phyloP scores from a whole-genome alignment of 179 eudicot species.

The Patellifolia procumbens region DNA sequence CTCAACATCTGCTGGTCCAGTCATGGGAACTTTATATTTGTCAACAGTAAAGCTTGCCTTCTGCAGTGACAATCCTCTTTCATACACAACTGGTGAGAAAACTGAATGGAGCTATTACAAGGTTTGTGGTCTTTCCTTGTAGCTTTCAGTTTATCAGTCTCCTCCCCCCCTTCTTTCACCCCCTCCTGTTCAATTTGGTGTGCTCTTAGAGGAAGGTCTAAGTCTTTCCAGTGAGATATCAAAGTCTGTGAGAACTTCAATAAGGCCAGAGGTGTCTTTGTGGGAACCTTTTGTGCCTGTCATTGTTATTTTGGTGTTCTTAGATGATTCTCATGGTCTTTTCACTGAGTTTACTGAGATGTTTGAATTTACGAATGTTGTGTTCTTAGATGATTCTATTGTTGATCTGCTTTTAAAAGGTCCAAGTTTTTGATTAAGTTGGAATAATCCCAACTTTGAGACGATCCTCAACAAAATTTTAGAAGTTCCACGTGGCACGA shows the following conservation, averaged over 20 bases:
- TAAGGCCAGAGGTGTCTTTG: background rate
- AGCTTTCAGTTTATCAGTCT: too few relatives aligned
- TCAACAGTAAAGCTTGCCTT: constrained; percentile 52
- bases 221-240: background rate
- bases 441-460: too few relatives aligned
- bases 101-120: constrained; percentile 56
- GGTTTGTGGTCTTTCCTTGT: constrained; percentile 27
- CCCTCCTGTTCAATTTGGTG: background rate
- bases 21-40: constrained; percentile 49
- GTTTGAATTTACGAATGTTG: background rate
- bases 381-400: background rate
- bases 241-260: background rate
- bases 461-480: too few relatives aligned
- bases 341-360: background rate
- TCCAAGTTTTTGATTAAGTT: background rate
- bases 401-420: background rate
- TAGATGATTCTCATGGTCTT: background rate
- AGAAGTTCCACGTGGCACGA: too few relatives aligned
- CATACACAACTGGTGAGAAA: constrained; percentile 38
- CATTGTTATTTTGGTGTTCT: background rate
- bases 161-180: background rate
- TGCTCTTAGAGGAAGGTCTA: background rate
- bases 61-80: constrained; percentile 54
- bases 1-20: constrained; percentile 54
- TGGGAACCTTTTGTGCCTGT: background rate